A percentile compares a stretch with the other conserved stretches of the same genome.
These are phyloP conservation scores for Backusella psychrophila DNA, from an alignment of 192 early-diverging fungal species.

Conservation along the genomic window DNA sequence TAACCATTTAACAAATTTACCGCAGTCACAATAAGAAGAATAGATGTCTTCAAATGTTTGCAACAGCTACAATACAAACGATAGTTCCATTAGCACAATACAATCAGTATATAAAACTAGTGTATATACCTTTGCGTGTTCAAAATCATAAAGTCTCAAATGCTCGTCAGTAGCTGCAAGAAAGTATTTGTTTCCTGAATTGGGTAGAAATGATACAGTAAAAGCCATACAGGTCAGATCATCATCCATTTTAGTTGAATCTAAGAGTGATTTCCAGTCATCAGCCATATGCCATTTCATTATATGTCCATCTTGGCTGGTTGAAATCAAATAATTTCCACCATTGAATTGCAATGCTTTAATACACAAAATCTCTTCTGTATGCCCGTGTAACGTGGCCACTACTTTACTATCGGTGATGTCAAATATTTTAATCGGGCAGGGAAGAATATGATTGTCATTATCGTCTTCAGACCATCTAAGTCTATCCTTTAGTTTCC, in stretches of 20 bases:
- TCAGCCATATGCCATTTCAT: slow-evolving; percentile 83
- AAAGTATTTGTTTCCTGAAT: slow-evolving; percentile 93
- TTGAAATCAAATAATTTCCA: slow-evolving; percentile 81
- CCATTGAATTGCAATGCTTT: slow-evolving; percentile 77
- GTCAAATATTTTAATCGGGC: slow-evolving; percentile 91
- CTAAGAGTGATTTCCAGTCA: slow-evolving; percentile 71
- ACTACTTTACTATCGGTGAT: slow-evolving; percentile 79
- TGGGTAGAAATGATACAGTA: slow-evolving; percentile 89
- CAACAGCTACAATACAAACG: slow-evolving; percentile 35
- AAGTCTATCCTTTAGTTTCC: slow-evolving; percentile 88
- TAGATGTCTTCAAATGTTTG: slow-evolving; percentile 73
- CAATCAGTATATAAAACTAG: too few species aligned
- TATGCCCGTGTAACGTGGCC: slow-evolving; percentile 75
- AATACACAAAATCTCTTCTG: slow-evolving; percentile 84
- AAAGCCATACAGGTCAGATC: slow-evolving; percentile 95
- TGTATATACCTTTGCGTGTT: slow-evolving; percentile 56
- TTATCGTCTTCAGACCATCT: slow-evolving; percentile 88
- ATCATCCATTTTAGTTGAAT: slow-evolving; percentile 69
- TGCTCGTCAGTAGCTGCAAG: slow-evolving; percentile 87
- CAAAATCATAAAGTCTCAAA: slow-evolving; percentile 90
- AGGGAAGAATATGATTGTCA: slow-evolving; percentile 93
- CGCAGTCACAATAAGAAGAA: slow-evolving; percentile 95
- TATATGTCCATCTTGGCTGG: slow-evolving; percentile 95
- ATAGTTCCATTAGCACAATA: too few species aligned
- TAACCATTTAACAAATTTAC: slow-evolving; percentile 77